Percentiles rank a stretch among this genome's conserved stretches.
Conservation (phyloP, 176 grass and related monocot species). For the Eleusine indica region DNA sequence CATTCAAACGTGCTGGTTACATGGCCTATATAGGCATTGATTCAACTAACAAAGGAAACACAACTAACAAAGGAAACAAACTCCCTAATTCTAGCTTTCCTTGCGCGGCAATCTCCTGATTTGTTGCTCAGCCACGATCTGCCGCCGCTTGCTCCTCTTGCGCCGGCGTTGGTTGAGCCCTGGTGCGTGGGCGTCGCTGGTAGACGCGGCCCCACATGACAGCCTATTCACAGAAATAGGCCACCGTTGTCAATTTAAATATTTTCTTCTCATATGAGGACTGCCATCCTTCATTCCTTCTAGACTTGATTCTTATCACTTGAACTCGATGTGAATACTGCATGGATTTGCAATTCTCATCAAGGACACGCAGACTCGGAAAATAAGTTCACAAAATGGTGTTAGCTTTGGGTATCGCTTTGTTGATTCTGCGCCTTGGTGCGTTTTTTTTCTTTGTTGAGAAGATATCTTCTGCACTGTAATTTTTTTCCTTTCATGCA, state of each 20-base stretch:
- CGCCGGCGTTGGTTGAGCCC: too few species aligned
- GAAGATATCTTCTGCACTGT: neutral
- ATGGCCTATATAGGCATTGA: too few species aligned
- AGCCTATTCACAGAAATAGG: neutral
- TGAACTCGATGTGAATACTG: neutral
- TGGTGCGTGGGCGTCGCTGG: too few species aligned
- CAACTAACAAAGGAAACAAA: too few species aligned
- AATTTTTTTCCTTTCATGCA: neutral
- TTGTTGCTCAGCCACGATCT: too few species aligned
- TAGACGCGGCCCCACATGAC: too few species aligned
- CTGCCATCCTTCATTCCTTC: neutral
- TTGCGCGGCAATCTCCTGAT: too few species aligned
- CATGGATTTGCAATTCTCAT: conserved; percentile 22
- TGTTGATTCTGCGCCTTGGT: conserved; percentile 9
- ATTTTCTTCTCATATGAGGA: conserved; percentile 7
- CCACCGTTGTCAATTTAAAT: neutral
- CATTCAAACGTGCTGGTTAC: too few species aligned
- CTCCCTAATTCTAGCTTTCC: too few species aligned
- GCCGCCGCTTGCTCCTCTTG: too few species aligned
- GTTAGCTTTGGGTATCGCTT: neutral
- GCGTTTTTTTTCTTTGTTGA: neutral
- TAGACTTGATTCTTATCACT: conserved; percentile 5
- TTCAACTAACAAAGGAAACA: too few species aligned
- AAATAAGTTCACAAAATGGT: neutral
- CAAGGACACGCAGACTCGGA: neutral